Evolutionary conservation across 2,329 filamentous ascomycete genomes (phyloP).

Genomic region (Penicillium sp.): DNA sequence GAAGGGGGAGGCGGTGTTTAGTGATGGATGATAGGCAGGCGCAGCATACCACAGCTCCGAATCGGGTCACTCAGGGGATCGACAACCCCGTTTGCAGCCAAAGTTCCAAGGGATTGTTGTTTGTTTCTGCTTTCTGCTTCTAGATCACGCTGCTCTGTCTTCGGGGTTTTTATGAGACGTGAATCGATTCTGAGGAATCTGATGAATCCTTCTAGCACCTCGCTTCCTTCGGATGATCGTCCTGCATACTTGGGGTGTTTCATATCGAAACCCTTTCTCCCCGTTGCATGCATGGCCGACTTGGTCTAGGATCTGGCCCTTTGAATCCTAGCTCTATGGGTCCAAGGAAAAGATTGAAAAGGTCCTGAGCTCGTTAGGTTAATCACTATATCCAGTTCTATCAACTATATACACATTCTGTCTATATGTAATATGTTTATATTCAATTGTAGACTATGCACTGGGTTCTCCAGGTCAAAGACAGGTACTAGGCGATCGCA

Average conservation of each 20-base stretch:
- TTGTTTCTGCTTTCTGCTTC: slow-evolving; percentile 5
- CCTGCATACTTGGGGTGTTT: slow-evolving; percentile 10
- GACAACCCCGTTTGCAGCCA: slow-evolving; percentile 4
- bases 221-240: background rate
- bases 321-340: background rate
- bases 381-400: background rate
- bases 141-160: slow-evolving; percentile 2
- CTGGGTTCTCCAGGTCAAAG: background rate
- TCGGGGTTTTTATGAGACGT: background rate
- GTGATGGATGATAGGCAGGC: background rate
- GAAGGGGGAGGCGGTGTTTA: background rate
- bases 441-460: background rate
- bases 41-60: slow-evolving; percentile 2
- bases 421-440: background rate
- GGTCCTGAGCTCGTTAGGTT: background rate
- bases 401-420: background rate
- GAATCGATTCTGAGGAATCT: slow-evolving; percentile 1
- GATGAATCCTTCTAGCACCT: slow-evolving; percentile 1
- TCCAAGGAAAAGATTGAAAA: background rate
- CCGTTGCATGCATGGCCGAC: background rate
- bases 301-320: background rate
- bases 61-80: slow-evolving; percentile 1
- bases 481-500: background rate
- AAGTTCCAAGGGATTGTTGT: background rate
- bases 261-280: background rate